Base-by-base conservation (phyloP, 192 early-diverging fungal species). In the Umbelopsis vinacea region DNA sequence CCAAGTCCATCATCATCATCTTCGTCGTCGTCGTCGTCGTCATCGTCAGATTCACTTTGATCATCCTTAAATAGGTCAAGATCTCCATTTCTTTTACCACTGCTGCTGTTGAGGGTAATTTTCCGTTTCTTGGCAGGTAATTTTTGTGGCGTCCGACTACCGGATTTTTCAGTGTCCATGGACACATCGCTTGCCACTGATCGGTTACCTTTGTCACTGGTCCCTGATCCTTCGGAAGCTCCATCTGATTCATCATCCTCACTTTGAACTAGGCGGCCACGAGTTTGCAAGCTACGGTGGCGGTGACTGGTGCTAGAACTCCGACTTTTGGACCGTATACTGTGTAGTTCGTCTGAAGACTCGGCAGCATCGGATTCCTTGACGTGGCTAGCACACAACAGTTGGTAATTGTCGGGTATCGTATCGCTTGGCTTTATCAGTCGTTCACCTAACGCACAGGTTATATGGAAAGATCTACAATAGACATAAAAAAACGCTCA, bases 1-100 rank as follows among this genome's bases (percentile, higher is more conserved):
- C 71, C 76, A 46, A 72, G 68, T 33, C 72, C 70, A 71, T 77
- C 75, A 14, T 72, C 72, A 53, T 73, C 72, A 68, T 76, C 75
- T 1, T 57, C 48, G 46, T 54, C 53, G 22, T 76, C 74, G 7
- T 71, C 71, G 35, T 72, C 71, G 40, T 63, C 57, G 33, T 63
- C 57, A 19, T 63, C 57, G 57, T 63, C 33, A 11, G 57, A 63
- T 17, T 63, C 57, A 14, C 67, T 69, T 26, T 72, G 66, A 69
- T 72, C 76, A 1, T 60, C 45, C 24, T 54, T 17, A 50, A 76
- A 71, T n/a, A 76, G 15, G 19, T 67, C 22, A 24, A 63, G 70
- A 17, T 40, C 66, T 5, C 29, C 52, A 45, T 55, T 54, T 66
- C 35, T 53, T 60, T 69, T 53, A 22, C 15, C 22, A 19, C 37